Base-by-base conservation (phyloP, 2,329 filamentous ascomycete species). In the Didymosphaeria variabile region DNA sequence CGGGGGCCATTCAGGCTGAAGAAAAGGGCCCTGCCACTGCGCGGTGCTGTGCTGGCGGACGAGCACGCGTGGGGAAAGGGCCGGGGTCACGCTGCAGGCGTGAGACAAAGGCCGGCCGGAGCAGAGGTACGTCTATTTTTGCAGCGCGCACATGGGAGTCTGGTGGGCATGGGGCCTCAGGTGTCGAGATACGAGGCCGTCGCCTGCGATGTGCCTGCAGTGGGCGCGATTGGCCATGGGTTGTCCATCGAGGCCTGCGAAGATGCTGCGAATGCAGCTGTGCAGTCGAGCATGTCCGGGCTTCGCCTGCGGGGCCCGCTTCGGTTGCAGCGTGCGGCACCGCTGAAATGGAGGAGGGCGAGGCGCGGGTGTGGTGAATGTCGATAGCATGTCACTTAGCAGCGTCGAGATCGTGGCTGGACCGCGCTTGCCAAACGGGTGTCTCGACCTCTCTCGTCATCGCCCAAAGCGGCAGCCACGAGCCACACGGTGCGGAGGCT, bases 41-140 rank as follows among this genome's bases (percentile, higher is more conserved):
- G 26, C 26, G 49, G 40, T 13, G 47, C 60, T 56, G 45, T 58
- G 21, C n/a, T 46, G 57, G 29, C 58, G 57, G 45, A 55, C 49
- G 58, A 31, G 46, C 40, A 54, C 52, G 63, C 68, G 67, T 68
- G 67, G 64, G 64, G 58, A 40, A 61, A 59, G 34, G 55, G 60
- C 55, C 63, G 58, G 63, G 65, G 61, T 10, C 13, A 8, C 6
- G 34, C 45, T 36, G 50, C 21, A 26, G 53, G 12, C 19, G 52
- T 57, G 45, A 53, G 53, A 53, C 46, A 49, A 42, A 45, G 34
- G 34, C 34, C 34, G 13, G 34, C 52, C 63, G 19, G n/a, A 26
- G 57, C 58, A 31, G 29, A 13, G 64, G 60, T 50, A 59, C 49
- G 64, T 17, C 65, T 68, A 67, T 67, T 68, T 70, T 68, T 64